A percentile compares a stretch with the other conserved stretches of the same genome.
Evolutionary conservation across 2,329 filamentous ascomycete species (phyloP).

Genomic region (Fonsecaea pedrosoi): DNA sequence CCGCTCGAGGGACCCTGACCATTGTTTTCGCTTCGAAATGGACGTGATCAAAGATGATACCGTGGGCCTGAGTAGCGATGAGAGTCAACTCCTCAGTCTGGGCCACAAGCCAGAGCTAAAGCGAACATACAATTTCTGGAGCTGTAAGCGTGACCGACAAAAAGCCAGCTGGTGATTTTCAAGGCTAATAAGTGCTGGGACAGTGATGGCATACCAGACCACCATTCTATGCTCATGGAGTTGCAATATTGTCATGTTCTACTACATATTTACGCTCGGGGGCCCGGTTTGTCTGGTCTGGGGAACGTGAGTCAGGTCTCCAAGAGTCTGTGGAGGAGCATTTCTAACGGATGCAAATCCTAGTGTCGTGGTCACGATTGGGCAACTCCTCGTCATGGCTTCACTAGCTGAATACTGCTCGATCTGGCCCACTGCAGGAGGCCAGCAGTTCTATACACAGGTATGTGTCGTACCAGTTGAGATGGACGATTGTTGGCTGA

Average conservation of each 20-base stretch:
- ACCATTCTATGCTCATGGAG: conserved; percentile 32
- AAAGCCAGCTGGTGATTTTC: background rate
- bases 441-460: conserved; percentile 36
- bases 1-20: background rate
- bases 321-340: background rate
- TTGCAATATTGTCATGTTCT: conserved; percentile 36
- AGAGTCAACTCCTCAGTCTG: conserved; percentile 32
- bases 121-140: conserved; percentile 36
- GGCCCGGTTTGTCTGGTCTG: conserved; percentile 36
- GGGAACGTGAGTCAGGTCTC: conserved; percentile 33
- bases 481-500: background rate
- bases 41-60: conserved; percentile 29
- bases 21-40: conserved; percentile 20
- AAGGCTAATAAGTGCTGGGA: conserved; percentile 2
- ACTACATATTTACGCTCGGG: conserved; percentile 34
- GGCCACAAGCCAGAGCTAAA: conserved; percentile 36
- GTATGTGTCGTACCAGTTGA: conserved; percentile 3
- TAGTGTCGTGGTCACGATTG: conserved; percentile 32
- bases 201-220: conserved; percentile 36
- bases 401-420: conserved; percentile 35
- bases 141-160: conserved; percentile 24
- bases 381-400: conserved; percentile 36
- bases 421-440: conserved; percentile 36
- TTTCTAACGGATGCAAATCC: conserved; percentile 4
- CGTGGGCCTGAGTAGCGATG: conserved; percentile 26